Evolutionary conservation across 2,329 filamentous ascomycete species (phyloP), one percentile per base, ranked within the genome.

Genomic region (Fusarium floridanum): DNA sequence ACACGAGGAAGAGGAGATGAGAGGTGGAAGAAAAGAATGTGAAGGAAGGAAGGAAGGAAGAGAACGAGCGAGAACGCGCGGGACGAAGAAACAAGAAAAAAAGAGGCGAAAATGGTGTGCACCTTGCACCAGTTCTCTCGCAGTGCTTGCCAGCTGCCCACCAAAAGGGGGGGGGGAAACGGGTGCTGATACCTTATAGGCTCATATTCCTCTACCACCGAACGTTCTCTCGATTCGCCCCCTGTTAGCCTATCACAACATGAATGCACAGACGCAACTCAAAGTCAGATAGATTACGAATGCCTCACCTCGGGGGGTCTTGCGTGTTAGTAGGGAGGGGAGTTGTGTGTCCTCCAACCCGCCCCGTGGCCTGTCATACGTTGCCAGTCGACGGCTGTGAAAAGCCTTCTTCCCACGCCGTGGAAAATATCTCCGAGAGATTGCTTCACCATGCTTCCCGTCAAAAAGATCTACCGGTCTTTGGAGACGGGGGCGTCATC

Each of bases 71-170:
- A 37, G 43, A 67, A 29, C 45, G 50, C 61, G 67, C 64, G 61
- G 70, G 61, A 41, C 45, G 36, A 72, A 32, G 45, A 57, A 64
- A 66, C 60, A 70, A 61, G 61, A 43, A 32, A 45, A 71, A 67
- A 29, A 24, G 61, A 73, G 65, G 70, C 66, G 39, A 56, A 53
- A 53, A 32, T 60, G 50, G 53, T 56, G 67, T 67, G 64, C 74
- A 71, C 68, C 75, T 78, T 76, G 66, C 69, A 48, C 48, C 71
- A 70, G 57, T 73, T 72, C 76, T 77, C 68, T 68, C 64, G 75
- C 72, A 74, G 61, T 68, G 29, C 66, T 55, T 66, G 61, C 59
- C 72, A 70, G 70, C 70, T 70, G 68, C 48, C 61, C 56, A 59
- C 60, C 43, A 61, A 67, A 59, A 73, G 65, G 62, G 62, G 63